Evolutionary conservation across 345 rosid species (phyloP), one percentile per base, ranked within the genome.

Genomic region (Eucalyptus viminalis): DNA sequence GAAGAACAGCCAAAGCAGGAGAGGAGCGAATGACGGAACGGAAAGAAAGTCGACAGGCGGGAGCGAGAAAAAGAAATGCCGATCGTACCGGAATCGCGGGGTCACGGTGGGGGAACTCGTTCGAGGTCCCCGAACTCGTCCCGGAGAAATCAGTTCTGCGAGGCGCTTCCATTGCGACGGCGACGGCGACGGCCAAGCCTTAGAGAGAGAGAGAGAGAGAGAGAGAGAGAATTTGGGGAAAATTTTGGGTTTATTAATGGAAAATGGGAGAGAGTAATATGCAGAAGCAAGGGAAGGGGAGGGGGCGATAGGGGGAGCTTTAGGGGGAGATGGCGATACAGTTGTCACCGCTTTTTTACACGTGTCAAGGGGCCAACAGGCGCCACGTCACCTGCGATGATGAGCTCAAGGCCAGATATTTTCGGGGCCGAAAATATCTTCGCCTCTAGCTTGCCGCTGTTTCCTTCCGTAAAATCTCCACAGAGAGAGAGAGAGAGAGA

Each of bases 321-420:
- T 37, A 50, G 50, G 54, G 56, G 53, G 58, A 86, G 89, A 92
- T 90, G 88, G 88, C 87, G 92, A 17, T 89, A 93, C 95, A 94
- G 94, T 92, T 95, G 96, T 92, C 94, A 89, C 88, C 92, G 80
- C 97, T 92, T 47, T 80, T 95, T 95, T 93, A 93, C 97, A 96
- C 96, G 98, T 95, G 96, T 94, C 92, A 47, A 49, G 83, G 87
- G 89, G 19, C 87, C 87, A 27, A 24, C 6, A 9, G 12, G 2
- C 90, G 93, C 93, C 97, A 96, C 94, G 96, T 96, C 97, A 91
- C 27, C 85, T 56, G 44, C 87, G 72, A 12, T 29, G 87, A 51
- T 51, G 29, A 21, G 25, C 89, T 56, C 34, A 7, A 80, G 58
- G 80, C 86, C 72, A 95, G 95, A 95, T 95, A 92, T 94, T 95